phyloP scores from a whole-genome alignment of 2,329 filamentous ascomycete species.

The Alternaria arbusti region DNA sequence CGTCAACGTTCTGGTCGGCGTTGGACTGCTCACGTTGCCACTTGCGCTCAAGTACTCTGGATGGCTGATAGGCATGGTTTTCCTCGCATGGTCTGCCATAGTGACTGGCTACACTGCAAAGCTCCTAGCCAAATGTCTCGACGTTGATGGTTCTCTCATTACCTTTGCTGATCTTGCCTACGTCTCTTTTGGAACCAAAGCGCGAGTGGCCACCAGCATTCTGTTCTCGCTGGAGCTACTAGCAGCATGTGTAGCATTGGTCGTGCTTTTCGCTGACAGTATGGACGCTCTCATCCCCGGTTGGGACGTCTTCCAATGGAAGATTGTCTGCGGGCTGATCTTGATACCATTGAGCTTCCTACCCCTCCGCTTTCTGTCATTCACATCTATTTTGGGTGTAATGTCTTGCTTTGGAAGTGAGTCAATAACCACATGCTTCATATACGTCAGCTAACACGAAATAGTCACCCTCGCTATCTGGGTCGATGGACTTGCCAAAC shows the following conservation, averaged over 20 bases:
- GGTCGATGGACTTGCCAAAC: conserved; percentile 85
- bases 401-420: conserved; percentile 85
- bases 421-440: conserved; percentile 48
- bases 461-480: conserved; percentile 83
- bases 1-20: conserved; percentile 88
- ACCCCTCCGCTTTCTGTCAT: conserved; percentile 81
- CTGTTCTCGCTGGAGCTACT: conserved; percentile 88
- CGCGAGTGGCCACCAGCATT: conserved; percentile 80
- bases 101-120: conserved; percentile 87
- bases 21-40: conserved; percentile 87
- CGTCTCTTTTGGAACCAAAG: conserved; percentile 83
- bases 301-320: conserved; percentile 75
- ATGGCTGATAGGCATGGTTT: conserved; percentile 81
- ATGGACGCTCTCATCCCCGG: conserved; percentile 78
- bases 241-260: conserved; percentile 85
- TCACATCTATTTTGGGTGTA: conserved; percentile 93
- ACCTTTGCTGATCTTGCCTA: conserved; percentile 95
- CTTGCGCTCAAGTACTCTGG: conserved; percentile 86
- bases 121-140: conserved; percentile 84
- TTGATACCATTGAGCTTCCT: conserved; percentile 84
- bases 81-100: conserved; percentile 74
- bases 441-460: conserved; percentile 31
- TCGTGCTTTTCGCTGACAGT: conserved; percentile 95
- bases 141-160: conserved; percentile 82
- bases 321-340: conserved; percentile 79